Base-by-base conservation (phyloP, 1,139 yeast genomes). In the Lodderomyces margitis region DNA sequence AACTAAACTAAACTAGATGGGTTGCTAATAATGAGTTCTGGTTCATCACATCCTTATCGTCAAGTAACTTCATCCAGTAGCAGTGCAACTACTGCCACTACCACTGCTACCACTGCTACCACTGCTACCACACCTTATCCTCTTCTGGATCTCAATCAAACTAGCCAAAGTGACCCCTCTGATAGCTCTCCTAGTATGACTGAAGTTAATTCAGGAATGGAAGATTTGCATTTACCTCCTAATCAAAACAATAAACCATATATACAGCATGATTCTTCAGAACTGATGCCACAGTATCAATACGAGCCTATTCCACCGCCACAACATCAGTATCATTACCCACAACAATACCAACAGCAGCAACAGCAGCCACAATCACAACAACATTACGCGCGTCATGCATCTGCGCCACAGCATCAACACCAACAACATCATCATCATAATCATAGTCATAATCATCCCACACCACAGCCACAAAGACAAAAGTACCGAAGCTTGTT, bases 61-160 rank as follows among this genome's bases (percentile, higher is more conserved):
- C 46, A 44, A 34, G 47, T 46, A 1, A 34, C 44, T 3, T 21
- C 36, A 11, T 21, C 32, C 25, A 20, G 27, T 16, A 25, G 25
- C 10, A 21, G 25, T 20, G 32, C 39, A 12, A 32, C 42, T 21
- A 36, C 17, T 15, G 19, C 21, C 20, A 27, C 35, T 14, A 23
- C 41, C 3, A 19, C 35, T n/a, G 25, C 33, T 17, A 31, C 21
- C 21, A 31, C 19, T 3, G 19, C 19, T 3, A n/a, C 25, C n/a
- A 32, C 40, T 16, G 21, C 17, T 5, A 36, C 21, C 20, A 32
- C 38, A 15, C 64, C 66, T n/a, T 61, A 62, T 42, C 66, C 68
- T 3, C 47, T 57, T 7, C 54, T 51, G 37, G 52, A 46, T 17
- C 40, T 42, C n/a, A 35, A 36, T 21, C 20, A 15, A 21, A 24